Percentiles rank a stretch among this genome's conserved stretches.
These are phyloP conservation scores for Vigna nakashimae DNA, from an alignment of 306 rosid species.

Conservation along the genomic window DNA sequence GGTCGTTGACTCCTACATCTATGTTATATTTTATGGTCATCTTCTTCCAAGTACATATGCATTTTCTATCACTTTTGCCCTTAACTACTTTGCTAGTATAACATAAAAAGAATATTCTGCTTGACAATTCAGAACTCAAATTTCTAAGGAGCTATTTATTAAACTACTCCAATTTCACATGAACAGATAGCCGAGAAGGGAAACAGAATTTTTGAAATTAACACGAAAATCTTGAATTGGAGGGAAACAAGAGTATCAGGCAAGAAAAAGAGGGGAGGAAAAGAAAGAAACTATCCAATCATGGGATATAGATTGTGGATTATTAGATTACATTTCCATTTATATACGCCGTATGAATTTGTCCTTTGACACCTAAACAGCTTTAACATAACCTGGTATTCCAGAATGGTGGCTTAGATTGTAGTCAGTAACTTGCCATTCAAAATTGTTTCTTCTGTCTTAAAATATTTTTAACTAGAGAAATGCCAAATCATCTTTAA, in stretches of 20 bases:
- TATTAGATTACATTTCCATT: slow-evolving; percentile 27
- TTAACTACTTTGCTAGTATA: neutral
- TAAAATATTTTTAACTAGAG: slow-evolving; percentile 34
- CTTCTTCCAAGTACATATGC: neutral
- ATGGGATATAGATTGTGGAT: slow-evolving; percentile 24
- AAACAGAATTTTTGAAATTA: slow-evolving; percentile 10
- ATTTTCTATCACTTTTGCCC: neutral
- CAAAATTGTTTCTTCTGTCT: slow-evolving; percentile 23
- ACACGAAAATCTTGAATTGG: neutral
- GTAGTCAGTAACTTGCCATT: slow-evolving; percentile 25
- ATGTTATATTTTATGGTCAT: slow-evolving; percentile 12
- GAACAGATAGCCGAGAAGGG: neutral
- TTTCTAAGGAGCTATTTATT: slow-evolving; percentile 28
- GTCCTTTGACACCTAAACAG: slow-evolving; percentile 11
- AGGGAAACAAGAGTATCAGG: neutral
- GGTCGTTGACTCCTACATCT: slow-evolving; percentile 20
- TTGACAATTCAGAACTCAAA: slow-evolving; percentile 6
- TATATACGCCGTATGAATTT: neutral
- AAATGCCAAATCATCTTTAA: slow-evolving; percentile 29
- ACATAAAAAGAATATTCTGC: neutral
- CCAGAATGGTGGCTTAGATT: slow-evolving; percentile 21
- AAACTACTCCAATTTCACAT: slow-evolving; percentile 25
- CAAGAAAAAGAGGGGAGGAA: neutral
- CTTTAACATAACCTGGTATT: slow-evolving; percentile 24
- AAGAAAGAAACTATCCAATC: slow-evolving; percentile 21